These are phyloP conservation scores for Fraxinus platypoda DNA, from an alignment of 305 asterid species.

Conservation along the genomic window DNA sequence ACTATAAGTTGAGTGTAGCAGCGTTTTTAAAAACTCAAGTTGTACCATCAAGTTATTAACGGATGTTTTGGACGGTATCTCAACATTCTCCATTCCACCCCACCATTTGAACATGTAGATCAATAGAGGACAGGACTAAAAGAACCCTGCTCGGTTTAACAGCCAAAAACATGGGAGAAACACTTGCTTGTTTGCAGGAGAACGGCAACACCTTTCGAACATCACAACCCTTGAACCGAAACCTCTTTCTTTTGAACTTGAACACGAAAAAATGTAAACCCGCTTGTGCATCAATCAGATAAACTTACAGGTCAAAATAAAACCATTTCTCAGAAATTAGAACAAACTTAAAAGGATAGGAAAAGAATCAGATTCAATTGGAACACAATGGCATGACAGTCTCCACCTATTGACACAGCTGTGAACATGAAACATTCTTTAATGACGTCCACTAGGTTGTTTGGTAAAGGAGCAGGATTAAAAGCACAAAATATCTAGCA, in stretches of 20 bases:
- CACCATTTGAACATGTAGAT: neutral
- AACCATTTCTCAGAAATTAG: neutral
- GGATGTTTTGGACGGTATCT: neutral
- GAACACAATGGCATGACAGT: neutral
- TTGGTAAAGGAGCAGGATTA: neutral
- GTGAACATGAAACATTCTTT: neutral
- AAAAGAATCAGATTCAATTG: neutral
- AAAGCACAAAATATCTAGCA: neutral
- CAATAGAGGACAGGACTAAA: neutral
- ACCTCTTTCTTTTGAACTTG: neutral
- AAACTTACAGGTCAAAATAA: neutral
- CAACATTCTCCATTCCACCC: neutral
- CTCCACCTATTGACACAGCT: neutral
- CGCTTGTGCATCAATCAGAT: neutral
- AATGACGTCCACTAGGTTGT: neutral
- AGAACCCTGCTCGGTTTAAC: neutral
- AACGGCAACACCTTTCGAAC: neutral
- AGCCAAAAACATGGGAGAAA: neutral
- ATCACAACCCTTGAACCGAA: neutral
- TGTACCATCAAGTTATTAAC: neutral
- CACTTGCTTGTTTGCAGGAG: neutral
- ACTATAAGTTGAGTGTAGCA: neutral
- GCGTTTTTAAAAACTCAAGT: neutral
- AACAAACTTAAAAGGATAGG: neutral
- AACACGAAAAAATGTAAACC: neutral